Evolutionary conservation across 768 basidiomycete species (phyloP).

Genomic region (Boletus reticulatus): DNA sequence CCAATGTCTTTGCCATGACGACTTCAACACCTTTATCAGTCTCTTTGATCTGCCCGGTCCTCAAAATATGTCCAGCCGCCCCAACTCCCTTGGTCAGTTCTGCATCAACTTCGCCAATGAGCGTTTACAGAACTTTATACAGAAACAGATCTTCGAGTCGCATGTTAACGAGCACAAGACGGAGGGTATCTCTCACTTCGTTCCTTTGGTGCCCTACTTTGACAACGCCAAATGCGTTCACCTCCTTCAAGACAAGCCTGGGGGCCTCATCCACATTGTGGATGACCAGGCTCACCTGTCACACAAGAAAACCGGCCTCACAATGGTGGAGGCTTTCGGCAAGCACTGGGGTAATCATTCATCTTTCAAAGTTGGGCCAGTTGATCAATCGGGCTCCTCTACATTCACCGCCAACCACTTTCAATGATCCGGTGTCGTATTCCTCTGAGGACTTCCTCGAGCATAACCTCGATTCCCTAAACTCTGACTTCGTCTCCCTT

Average conservation of each 20-base stretch:
- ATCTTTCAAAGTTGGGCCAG: slow-evolving; percentile 79
- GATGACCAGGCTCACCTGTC: too few species aligned
- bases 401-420: too few species aligned
- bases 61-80: slow-evolving; percentile 82
- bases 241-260: too few species aligned
- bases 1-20: slow-evolving; percentile 89
- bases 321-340: slow-evolving; percentile 91
- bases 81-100: slow-evolving; percentile 95
- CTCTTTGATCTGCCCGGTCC: slow-evolving; percentile 93
- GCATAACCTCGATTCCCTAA: too few species aligned
- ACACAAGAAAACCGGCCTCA: slow-evolving; percentile 88
- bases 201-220: slow-evolving; percentile 75
- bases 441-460: too few species aligned
- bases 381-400: slow-evolving; percentile 67
- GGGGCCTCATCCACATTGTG: too few species aligned
- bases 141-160: slow-evolving; percentile 62
- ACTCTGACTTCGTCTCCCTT: too few species aligned
- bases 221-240: slow-evolving; percentile 85
- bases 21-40: slow-evolving; percentile 89
- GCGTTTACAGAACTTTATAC: slow-evolving; percentile 79
- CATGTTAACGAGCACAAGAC: slow-evolving; percentile 80
- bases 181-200: slow-evolving; percentile 72
- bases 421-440: too few species aligned
- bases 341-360: slow-evolving; percentile 96
- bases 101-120: slow-evolving; percentile 97